phyloP scores from a whole-genome alignment of 2,329 filamentous ascomycete genomes.

The Chaetomium sp. region DNA sequence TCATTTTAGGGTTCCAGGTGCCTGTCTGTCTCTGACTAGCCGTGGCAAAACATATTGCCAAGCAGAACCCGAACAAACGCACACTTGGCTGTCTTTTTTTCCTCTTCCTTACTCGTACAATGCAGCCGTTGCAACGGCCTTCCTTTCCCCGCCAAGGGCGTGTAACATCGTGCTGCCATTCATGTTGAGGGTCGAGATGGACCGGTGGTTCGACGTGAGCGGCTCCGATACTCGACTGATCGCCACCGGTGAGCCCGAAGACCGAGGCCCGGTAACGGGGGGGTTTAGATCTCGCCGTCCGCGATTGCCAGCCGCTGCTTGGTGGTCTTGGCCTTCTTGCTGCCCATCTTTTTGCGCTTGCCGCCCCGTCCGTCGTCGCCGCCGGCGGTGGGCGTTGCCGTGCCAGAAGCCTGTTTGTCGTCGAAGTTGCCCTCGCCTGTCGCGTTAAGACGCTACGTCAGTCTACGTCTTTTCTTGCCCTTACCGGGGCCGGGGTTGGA shows the following conservation, averaged over 20 bases:
- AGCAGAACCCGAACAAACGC: not conserved
- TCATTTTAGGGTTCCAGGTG: not conserved
- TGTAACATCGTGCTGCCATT: not conserved
- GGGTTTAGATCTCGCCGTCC: slow-evolving; percentile 55
- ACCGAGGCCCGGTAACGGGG: slow-evolving; percentile 4
- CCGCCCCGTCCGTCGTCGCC: slow-evolving; percentile 51
- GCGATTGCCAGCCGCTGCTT: slow-evolving; percentile 70
- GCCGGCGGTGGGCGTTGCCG: slow-evolving; percentile 69
- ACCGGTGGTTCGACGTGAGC: not conserved
- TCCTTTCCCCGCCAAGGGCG: not conserved
- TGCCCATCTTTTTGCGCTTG: slow-evolving; percentile 54
- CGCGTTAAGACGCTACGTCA: not conserved
- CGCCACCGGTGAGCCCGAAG: not conserved
- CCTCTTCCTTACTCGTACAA: not conserved
- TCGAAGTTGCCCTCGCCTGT: slow-evolving; percentile 96
- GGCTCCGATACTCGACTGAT: not conserved
- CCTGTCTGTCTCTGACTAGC: not conserved
- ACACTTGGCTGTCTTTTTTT: not conserved
- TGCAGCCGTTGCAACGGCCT: not conserved
- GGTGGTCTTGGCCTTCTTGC: slow-evolving; percentile 68
- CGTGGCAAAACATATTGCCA: not conserved
- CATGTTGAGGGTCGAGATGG: not conserved
- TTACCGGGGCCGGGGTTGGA: not conserved
- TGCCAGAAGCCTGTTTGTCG: slow-evolving; percentile 82
- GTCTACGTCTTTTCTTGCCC: not conserved